A percentile compares a stretch with the other conserved stretches of the same genome.
Conservation (phyloP, 148 eudicot genomes). For the Chenopodium quinoa region DNA sequence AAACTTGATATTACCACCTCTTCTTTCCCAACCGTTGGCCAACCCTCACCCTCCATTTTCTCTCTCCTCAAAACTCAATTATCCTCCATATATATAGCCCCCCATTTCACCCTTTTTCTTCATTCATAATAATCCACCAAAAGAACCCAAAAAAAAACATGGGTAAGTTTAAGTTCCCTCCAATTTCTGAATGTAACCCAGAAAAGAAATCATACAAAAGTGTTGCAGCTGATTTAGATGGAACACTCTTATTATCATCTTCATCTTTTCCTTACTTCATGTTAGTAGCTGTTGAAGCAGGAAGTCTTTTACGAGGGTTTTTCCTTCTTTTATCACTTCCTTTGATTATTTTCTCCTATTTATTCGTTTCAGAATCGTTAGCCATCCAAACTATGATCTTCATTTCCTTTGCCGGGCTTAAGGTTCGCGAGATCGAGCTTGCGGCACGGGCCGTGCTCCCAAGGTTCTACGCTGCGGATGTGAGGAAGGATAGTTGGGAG, state of each 20-base stretch:
- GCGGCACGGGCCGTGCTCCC: slow-evolving; percentile 83
- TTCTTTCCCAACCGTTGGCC: slow-evolving; percentile 33
- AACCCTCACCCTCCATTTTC: slow-evolving; percentile 24
- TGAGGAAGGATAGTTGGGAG: slow-evolving; percentile 72
- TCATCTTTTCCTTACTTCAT: slow-evolving; percentile 93
- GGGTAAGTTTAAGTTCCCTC: slow-evolving; percentile 42
- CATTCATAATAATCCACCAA: no score
- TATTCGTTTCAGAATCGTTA: slow-evolving; percentile 77
- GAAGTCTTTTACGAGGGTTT: slow-evolving; percentile 76
- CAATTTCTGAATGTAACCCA: slow-evolving; percentile 53
- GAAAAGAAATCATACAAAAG: slow-evolving; percentile 38
- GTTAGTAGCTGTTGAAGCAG: slow-evolving; percentile 90
- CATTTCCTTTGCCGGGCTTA: slow-evolving; percentile 68
- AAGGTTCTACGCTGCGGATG: slow-evolving; percentile 80
- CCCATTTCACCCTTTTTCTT: neutral
- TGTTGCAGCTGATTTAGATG: slow-evolving; percentile 93
- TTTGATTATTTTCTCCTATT: slow-evolving; percentile 58
- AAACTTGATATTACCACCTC: neutral
- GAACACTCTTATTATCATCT: slow-evolving; percentile 62
- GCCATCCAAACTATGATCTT: slow-evolving; percentile 77
- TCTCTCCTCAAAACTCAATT: slow-evolving; percentile 25
- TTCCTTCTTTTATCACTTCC: slow-evolving; percentile 71
- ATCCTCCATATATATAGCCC: slow-evolving; percentile 6
- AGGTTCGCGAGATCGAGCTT: slow-evolving; percentile 74
- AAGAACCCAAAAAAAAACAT: neutral